Base-by-base conservation (phyloP, 352 stramenopile species). In the Pythium aristosporum region DNA sequence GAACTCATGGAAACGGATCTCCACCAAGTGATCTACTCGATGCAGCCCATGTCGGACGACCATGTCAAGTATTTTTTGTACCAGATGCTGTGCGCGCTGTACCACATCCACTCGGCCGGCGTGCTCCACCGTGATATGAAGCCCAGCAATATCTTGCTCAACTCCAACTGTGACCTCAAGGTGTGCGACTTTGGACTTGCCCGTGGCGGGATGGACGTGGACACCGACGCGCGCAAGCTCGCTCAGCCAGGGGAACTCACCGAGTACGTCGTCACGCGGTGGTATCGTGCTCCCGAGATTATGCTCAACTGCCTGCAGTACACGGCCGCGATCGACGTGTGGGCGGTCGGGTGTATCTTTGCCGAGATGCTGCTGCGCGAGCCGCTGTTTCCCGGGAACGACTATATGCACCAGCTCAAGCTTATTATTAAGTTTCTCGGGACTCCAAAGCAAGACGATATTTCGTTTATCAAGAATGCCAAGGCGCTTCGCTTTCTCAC, bases 331-430 rank as follows among this genome's bases (percentile, higher is more conserved):
- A 79, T 93, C 56, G 96, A 99, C 66, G 82, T 98, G 0, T 99
- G 94, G 94, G 96, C 85, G 57, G 96, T 99, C 53, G 98, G 97
- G 12, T 99, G 98, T 71, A 99, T 99, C 65, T 99, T 99, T 65
- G 98, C 94, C 8, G 98, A 99, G 72, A 95, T 99, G 67, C 90
- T 99, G 61, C 85, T 84, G 9, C 83, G 97, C 41, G 99, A 99
- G 61, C 96, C 97, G 60, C 89, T 99, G 13, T 99, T 99, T 68
- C 94, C 96, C 13, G 98, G 98, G 12, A 81, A 91, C 55, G 87
- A 96, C 62, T 96, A 97, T 70, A 95, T 96, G 57, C 77, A 98
- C 71, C 82, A 99, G 85, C 76, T 99, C 16, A 97, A 98, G 59
- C 74, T 99, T 53, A 99, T 99, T 64, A 98, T 92, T 68, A 91